phyloP scores from a whole-genome alignment of 495 filamentous ascomycete species.

The Oleoguttula mirabilis region DNA sequence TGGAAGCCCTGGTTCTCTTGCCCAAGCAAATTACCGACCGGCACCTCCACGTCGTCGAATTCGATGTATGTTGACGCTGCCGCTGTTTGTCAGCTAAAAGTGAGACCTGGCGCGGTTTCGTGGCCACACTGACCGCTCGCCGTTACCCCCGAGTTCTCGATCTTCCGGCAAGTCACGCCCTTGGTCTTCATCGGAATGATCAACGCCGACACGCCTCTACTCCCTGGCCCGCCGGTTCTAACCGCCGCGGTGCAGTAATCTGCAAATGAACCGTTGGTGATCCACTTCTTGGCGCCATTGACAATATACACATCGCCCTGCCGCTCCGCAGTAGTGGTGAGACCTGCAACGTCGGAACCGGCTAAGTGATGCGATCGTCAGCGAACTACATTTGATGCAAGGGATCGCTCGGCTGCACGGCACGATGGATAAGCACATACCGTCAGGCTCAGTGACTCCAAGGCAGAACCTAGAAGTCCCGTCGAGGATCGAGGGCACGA shows the following conservation, averaged over 20 bases:
- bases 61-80: conserved; percentile 95
- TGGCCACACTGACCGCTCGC: no score
- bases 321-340: conserved; percentile 89
- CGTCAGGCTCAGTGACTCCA: conserved; percentile 64
- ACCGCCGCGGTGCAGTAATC: conserved; percentile 96
- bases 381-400: no score
- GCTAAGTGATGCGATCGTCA: no score
- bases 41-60: conserved; percentile 92
- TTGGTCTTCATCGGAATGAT: conserved; percentile 70
- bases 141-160: conserved; percentile 88
- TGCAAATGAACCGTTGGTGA: conserved; percentile 75
- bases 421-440: no score
- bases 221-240: conserved; percentile 71
- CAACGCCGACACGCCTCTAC: conserved; percentile 81
- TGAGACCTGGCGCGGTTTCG: no score
- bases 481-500: conserved; percentile 69
- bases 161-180: conserved; percentile 91
- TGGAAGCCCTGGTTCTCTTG: conserved; percentile 99
- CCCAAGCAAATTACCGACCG: conserved; percentile 92
- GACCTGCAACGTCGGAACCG: conserved; percentile 85
- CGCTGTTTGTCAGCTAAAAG: no score
- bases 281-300: conserved; percentile 99
- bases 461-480: conserved; percentile 94
- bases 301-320: conserved; percentile 92
- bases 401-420: no score